Conservation (phyloP, 2,329 filamentous ascomycete species). For the Exophiala lecanii-corni region DNA sequence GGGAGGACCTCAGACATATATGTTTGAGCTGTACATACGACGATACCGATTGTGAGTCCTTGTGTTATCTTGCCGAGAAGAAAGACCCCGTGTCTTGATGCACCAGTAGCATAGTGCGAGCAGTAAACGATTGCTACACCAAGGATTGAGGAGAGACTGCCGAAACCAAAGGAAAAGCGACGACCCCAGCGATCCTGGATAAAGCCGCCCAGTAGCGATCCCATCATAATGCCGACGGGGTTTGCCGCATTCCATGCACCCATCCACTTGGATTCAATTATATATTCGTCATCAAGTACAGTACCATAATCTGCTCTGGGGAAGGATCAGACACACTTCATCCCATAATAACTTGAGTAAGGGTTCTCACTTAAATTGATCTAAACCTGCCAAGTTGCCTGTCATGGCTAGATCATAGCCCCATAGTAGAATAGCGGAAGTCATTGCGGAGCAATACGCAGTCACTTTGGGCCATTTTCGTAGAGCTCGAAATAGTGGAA, state of each 20-base stretch:
- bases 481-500: not conserved
- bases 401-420: constrained; percentile 32
- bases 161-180: constrained; percentile 30
- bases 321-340: no score
- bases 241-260: constrained; percentile 41
- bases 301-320: no score
- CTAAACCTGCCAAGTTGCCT: constrained; percentile 28
- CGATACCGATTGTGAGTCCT: constrained; percentile 43
- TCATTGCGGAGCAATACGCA: constrained; percentile 11
- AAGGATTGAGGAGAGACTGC: not conserved
- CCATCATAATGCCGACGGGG: constrained; percentile 36
- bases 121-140: not conserved
- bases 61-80: constrained; percentile 45
- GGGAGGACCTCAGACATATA: constrained; percentile 50
- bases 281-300: constrained; percentile 30
- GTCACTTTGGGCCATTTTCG: constrained; percentile 9
- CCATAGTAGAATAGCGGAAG: constrained; percentile 28
- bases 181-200: constrained; percentile 40
- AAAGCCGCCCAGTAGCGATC: constrained; percentile 35
- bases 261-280: constrained; percentile 43
- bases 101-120: constrained; percentile 5
- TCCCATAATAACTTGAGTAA: no score
- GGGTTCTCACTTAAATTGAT: no score
- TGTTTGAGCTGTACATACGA: constrained; percentile 42
- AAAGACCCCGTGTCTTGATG: constrained; percentile 36